Evolutionary conservation across 2,329 filamentous ascomycete genomes (phyloP).

Genomic region (Thelonectria olida): DNA sequence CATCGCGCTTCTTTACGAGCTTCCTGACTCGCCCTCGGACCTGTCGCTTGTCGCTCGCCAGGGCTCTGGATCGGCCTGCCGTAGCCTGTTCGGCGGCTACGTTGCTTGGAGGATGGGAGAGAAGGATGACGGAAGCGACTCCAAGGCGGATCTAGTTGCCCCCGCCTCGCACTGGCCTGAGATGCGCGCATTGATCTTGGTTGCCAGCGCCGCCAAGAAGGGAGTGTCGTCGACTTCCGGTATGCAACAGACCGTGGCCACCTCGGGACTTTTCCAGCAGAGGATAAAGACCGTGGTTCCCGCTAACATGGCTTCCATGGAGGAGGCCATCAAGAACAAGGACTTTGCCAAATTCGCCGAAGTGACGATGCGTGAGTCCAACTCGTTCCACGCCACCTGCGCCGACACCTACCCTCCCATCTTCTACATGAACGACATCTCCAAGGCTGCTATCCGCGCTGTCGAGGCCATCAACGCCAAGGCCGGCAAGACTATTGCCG

Average conservation of each 20-base stretch:
- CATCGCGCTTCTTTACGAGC: constrained; percentile 90
- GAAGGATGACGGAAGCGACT: constrained; percentile 83
- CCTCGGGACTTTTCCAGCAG: constrained; percentile 85
- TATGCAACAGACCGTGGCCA: constrained; percentile 97
- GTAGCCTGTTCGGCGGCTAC: constrained; percentile 93
- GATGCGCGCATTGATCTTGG: constrained; percentile 92
- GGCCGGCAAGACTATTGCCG: constrained; percentile 82
- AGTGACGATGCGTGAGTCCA: constrained; percentile 95
- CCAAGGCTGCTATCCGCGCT: constrained; percentile 83
- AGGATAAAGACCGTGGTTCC: constrained; percentile 83
- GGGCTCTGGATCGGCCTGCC: constrained; percentile 93
- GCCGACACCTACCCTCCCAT: constrained; percentile 96
- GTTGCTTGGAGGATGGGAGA: constrained; percentile 91
- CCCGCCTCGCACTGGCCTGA: constrained; percentile 91
- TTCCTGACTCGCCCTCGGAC: constrained; percentile 82
- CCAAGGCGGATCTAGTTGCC: constrained; percentile 86
- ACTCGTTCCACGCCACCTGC: constrained; percentile 95
- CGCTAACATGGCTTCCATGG: constrained; percentile 83
- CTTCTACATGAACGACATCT: constrained; percentile 98
- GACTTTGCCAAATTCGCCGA: constrained; percentile 90
- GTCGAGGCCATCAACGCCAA: constrained; percentile 88
- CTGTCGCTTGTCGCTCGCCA: constrained; percentile 91
- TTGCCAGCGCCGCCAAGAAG: constrained; percentile 94
- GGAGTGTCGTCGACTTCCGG: constrained; percentile 90
- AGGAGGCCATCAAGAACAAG: constrained; percentile 77